Evolutionary conservation across 768 basidiomycete genomes (phyloP).

Genomic region (Psilocybe tampanensis): DNA sequence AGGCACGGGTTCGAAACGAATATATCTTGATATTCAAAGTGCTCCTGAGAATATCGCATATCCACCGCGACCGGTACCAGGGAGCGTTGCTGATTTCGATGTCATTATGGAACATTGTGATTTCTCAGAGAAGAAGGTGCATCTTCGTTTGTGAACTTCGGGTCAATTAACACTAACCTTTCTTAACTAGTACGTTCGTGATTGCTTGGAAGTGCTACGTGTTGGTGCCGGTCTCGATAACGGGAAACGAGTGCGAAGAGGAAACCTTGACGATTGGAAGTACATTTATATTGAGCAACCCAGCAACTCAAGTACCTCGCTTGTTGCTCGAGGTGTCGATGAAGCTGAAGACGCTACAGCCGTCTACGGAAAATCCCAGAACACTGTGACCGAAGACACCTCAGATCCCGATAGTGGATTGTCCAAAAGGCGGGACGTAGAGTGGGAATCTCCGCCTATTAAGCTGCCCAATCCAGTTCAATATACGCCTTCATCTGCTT

Average conservation of each 20-base stretch:
- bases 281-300: constrained; percentile 81
- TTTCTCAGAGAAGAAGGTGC: constrained; percentile 78
- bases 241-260: constrained; percentile 71
- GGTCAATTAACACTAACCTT: constrained; percentile 11
- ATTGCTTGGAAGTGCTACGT: constrained; percentile 94
- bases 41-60: constrained; percentile 70
- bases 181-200: constrained; percentile 84
- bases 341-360: constrained; percentile 43
- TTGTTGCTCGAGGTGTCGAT: constrained; percentile 23
- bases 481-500: constrained; percentile 60
- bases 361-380: constrained; percentile 18
- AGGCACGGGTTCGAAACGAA: constrained; percentile 77
- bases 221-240: constrained; percentile 89
- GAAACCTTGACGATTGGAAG: constrained; percentile 80
- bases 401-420: constrained; percentile 57
- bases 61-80: constrained; percentile 84
- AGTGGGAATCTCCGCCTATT: constrained; percentile 61
- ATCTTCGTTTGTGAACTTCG: constrained; percentile 5
- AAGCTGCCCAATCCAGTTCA: constrained; percentile 49
- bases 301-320: constrained; percentile 27
- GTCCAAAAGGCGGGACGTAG: constrained; percentile 56
- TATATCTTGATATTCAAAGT: constrained; percentile 73
- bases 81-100: constrained; percentile 89
- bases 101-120: constrained; percentile 91
- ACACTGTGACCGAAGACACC: constrained; percentile 18